Conservation (phyloP, 2,329 filamentous ascomycete genomes). For the Coniosporium tulheliwenetii region DNA sequence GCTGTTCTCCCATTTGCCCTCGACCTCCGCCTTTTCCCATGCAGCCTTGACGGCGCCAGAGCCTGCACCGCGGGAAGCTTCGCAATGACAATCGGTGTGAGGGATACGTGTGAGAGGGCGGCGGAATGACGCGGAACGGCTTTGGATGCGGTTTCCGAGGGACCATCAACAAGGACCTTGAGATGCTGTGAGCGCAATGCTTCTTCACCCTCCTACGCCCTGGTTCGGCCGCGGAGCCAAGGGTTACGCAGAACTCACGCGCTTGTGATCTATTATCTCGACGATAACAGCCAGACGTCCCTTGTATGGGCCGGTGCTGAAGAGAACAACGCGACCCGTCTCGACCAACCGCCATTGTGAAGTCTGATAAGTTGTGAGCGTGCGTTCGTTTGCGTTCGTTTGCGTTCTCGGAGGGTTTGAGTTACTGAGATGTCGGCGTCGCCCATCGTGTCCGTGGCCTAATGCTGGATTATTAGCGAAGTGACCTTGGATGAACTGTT, state of each 20-base stretch:
- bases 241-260: slow-evolving; percentile 52
- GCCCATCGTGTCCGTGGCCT: slow-evolving; percentile 25
- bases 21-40: slow-evolving; percentile 86
- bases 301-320: slow-evolving; percentile 65
- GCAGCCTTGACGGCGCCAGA: slow-evolving; percentile 68
- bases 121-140: slow-evolving; percentile 77
- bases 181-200: slow-evolving; percentile 7
- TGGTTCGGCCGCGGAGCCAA: not conserved
- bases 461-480: not conserved
- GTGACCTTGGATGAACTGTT: slow-evolving; percentile 5
- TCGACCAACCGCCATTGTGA: slow-evolving; percentile 92
- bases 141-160: slow-evolving; percentile 64
- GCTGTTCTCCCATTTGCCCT: slow-evolving; percentile 83
- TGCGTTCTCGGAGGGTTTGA: slow-evolving; percentile 3
- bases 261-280: slow-evolving; percentile 99
- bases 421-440: slow-evolving; percentile 32
- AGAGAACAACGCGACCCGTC: slow-evolving; percentile 92
- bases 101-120: slow-evolving; percentile 65
- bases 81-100: slow-evolving; percentile 78
- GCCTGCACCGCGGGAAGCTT: slow-evolving; percentile 73
- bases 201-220: slow-evolving; percentile 1
- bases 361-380: too few species aligned
- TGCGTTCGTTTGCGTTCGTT: slow-evolving; percentile 2
- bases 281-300: slow-evolving; percentile 88
- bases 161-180: slow-evolving; percentile 92